Conservation (phyloP, 2,329 filamentous ascomycete species). For the Elsinoe australis region DNA sequence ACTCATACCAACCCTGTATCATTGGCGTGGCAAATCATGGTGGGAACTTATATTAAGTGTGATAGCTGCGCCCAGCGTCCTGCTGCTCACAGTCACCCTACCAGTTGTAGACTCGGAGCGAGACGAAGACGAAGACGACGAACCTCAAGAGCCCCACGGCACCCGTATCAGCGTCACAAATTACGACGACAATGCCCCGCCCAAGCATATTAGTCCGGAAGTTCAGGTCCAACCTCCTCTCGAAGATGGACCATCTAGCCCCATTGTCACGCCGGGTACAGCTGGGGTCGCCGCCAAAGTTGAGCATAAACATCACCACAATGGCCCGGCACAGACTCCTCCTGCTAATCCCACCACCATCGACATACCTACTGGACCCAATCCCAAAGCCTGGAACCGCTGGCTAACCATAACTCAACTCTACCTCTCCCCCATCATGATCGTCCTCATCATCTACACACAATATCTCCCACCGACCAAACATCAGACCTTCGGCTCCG, state of each 20-base stretch:
- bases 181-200: not conserved
- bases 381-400: slow-evolving; percentile 65
- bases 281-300: slow-evolving; percentile 18
- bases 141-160: slow-evolving; percentile 10
- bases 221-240: not conserved
- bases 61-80: slow-evolving; percentile 80
- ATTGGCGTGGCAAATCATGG: slow-evolving; percentile 73
- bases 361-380: slow-evolving; percentile 11
- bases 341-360: not conserved
- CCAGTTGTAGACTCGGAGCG: slow-evolving; percentile 74
- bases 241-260: slow-evolving; percentile 16
- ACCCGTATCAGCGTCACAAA: slow-evolving; percentile 4
- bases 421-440: slow-evolving; percentile 79
- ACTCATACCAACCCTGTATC: slow-evolving; percentile 78
- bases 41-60: slow-evolving; percentile 77
- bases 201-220: slow-evolving; percentile 6
- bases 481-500: slow-evolving; percentile 50
- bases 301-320: slow-evolving; percentile 18
- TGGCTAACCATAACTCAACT: slow-evolving; percentile 84
- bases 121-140: slow-evolving; percentile 41
- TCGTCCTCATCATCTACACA: slow-evolving; percentile 57
- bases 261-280: not conserved
- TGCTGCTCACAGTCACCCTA: slow-evolving; percentile 80
- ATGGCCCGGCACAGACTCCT: not conserved
- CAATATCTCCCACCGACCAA: slow-evolving; percentile 24